Evolutionary conservation across 495 filamentous ascomycete genomes (phyloP), one percentile per base, ranked within the genome.

Genomic region (Cercophora scortea): DNA sequence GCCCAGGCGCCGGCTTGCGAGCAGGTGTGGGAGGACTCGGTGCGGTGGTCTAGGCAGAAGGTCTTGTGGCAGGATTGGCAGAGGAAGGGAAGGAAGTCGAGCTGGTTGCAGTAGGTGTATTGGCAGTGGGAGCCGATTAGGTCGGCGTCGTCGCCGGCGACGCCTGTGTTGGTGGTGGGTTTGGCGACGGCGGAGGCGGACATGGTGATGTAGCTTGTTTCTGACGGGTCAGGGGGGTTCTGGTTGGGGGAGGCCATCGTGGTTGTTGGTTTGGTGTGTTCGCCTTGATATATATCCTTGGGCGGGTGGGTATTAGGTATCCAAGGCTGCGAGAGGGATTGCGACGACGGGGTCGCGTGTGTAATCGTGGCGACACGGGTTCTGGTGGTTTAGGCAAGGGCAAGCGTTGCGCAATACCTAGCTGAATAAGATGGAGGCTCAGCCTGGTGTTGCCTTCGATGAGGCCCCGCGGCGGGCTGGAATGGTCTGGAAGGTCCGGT

Each of bases 31-130:
- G 87, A 73, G 45, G 81, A 79, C 70, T 96, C 92, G 62, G 83
- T 87, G 49, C 93, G 89, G 78, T 98, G 93, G 65, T 96, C 90
- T 63, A 94, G 87, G 67, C 93, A 98, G 78, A 83, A 98, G 45
- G 85, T 94, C 44, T 84, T 79, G 57, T 64, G 60, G 62, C 93
- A 98, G 65, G 85, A 90, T 69, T 93, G 87, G 77, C 93, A 98
- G 58, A 82, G 78, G 73, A 96, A 98, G 39, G 93, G 93, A 10
- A 98, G 85, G 73, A 97, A 97, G 72, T 97, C 94, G 44, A 97
- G 87, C 62, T 88, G 85, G 65, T 90, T 83, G 79, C 93, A 98
- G 78, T 88, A 90, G 57, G 82, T 71, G 71, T 87, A 84, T 70
- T 96, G 83, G 78, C 93, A 98, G 74, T 95, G 90, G 50, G 83